Conservation (phyloP, 192 early-diverging fungal genomes). For the Funneliformis mosseae region DNA sequence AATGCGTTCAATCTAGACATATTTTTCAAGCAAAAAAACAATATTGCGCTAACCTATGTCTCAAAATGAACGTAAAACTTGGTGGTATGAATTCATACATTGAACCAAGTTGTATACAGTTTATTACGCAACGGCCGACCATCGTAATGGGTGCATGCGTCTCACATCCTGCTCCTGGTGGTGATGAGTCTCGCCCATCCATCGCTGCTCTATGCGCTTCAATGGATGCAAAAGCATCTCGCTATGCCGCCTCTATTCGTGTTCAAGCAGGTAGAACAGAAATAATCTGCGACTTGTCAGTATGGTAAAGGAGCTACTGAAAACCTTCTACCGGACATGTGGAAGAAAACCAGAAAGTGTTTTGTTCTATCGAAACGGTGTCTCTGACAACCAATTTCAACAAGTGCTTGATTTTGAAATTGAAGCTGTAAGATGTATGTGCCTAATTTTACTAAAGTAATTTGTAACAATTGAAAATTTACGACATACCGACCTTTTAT, state of each 20-base stretch:
- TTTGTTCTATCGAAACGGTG: constrained; percentile 87
- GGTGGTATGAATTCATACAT: constrained; percentile 81
- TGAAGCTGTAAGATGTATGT: constrained; percentile 53
- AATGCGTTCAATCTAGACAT: constrained; percentile 42
- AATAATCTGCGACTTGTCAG: constrained; percentile 64
- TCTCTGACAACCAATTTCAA: constrained; percentile 82
- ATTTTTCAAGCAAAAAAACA: no score
- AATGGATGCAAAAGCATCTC: no score
- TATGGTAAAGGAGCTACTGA: constrained; percentile 45
- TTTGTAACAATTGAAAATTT: no score
- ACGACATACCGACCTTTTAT: no score
- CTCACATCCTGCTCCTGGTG: no score
- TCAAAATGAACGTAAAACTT: constrained; percentile 40
- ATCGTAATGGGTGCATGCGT: no score
- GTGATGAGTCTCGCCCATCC: no score
- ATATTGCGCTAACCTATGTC: no score
- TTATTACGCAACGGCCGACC: constrained; percentile 25
- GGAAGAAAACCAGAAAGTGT: constrained; percentile 38
- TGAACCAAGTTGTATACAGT: constrained; percentile 56
- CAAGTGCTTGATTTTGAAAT: constrained; percentile 75
- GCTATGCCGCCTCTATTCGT: constrained; percentile 38
- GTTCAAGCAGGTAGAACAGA: constrained; percentile 64
- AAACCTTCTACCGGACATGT: no score
- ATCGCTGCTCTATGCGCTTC: no score
- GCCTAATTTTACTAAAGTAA: no score